Base-by-base conservation (phyloP, 2,329 filamentous ascomycete genomes). In the Arthrobotrys sphaeroides region DNA sequence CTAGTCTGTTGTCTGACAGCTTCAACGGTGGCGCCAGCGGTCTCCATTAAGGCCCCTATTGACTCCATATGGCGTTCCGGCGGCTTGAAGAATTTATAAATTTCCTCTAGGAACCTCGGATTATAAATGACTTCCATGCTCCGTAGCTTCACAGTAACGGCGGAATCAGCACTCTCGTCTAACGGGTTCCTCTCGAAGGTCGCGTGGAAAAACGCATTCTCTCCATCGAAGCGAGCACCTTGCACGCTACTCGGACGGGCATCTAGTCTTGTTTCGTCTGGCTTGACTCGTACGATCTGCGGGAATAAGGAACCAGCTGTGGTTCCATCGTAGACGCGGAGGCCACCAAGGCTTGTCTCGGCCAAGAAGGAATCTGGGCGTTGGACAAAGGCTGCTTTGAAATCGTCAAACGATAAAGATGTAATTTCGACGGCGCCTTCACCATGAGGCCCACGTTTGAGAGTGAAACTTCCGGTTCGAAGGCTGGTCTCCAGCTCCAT, bases 41-140 rank as follows among this genome's bases (percentile, higher is more conserved):
- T 93, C 82, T 99, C 96, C 89, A 99, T 92, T 67, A 99, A 86
- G 1, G 95, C 96, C 10, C 90, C 91, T 79, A 99, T 97, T 7
- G 95, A 99, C 81, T 99, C 95, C 94, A 99, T 97, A 81, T 99
- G 96, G 59, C 94, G 88, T 82, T 97, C 94, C 0, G 95, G 96
- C 0, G 95, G 95, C 77, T 94, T 91, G 85, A 99, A 99, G 84
- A 99, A 99, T 79, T 93, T 93, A 62, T 90, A 92, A 40, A 98
- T 89, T 55, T 95, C 94, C 4, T 97, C 89, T 0, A 98, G 87
- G 78, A 98, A 96, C 78, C 90, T 92, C 0, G 96, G 95, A 79
- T 99, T 99, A 87, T 97, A 99, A 22, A 99, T 93, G 65, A 99
- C 91, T 82, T 99, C 96, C 78, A 99, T 90, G 47, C 94, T 95